Conservation (phyloP, 2,329 filamentous ascomycete species). For the Apiospora phragmitis region DNA sequence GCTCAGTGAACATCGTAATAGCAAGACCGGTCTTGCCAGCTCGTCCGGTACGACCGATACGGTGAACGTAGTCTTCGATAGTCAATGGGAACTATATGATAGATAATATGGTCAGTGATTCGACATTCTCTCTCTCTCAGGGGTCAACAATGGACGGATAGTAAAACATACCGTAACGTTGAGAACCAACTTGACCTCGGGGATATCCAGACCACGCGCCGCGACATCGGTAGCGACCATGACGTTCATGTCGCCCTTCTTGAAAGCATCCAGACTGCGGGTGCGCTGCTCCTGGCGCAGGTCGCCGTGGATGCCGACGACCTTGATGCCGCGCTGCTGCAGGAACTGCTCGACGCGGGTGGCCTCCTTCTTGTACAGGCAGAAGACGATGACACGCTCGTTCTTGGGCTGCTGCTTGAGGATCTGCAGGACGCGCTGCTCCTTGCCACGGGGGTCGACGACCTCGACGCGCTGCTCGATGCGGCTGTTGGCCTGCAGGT, state of each 20-base stretch:
- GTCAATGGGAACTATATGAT: constrained; percentile 69
- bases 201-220: constrained; percentile 64
- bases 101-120: background rate
- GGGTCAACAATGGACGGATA: constrained; percentile 48
- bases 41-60: constrained; percentile 74
- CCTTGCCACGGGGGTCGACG: constrained; percentile 66
- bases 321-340: constrained; percentile 70
- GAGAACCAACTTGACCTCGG: constrained; percentile 71
- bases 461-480: constrained; percentile 90
- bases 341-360: constrained; percentile 83
- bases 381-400: constrained; percentile 90
- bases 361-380: constrained; percentile 98
- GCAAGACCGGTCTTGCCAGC: constrained; percentile 75
- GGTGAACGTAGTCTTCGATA: constrained; percentile 76
- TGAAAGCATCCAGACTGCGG: constrained; percentile 73
- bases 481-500: constrained; percentile 82
- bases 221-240: constrained; percentile 96
- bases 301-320: constrained; percentile 90
- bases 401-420: constrained; percentile 48
- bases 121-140: constrained; percentile 62
- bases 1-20: constrained; percentile 91
- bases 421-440: constrained; percentile 75
- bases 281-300: constrained; percentile 81
- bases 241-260: constrained; percentile 76
- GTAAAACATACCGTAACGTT: constrained; percentile 67